These are phyloP conservation scores for Candida glucosophila DNA, from an alignment of 1,139 yeast genomes.

Conservation along the genomic window DNA sequence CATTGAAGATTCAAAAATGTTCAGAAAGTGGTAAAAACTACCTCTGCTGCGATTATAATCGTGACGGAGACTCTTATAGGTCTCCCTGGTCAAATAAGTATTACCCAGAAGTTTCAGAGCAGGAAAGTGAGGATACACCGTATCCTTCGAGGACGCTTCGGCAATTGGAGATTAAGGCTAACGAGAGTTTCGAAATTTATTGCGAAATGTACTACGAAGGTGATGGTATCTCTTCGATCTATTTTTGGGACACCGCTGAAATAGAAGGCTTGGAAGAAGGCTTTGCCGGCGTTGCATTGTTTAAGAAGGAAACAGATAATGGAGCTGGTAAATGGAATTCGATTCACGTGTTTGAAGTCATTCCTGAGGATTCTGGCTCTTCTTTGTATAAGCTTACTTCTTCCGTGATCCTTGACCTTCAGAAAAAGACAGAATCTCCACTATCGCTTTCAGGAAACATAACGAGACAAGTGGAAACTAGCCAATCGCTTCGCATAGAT, in stretches of 20 bases:
- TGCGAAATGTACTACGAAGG: constrained; percentile 94
- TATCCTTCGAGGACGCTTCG: constrained; percentile 64
- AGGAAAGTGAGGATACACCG: constrained; percentile 45
- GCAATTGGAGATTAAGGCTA: constrained; percentile 70
- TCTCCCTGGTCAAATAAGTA: constrained; percentile 89
- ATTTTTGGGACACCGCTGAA: constrained; percentile 76
- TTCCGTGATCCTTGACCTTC: constrained; percentile 74
- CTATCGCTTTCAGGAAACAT: constrained; percentile 72
- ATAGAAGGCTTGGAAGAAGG: constrained; percentile 34
- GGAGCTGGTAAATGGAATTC: constrained; percentile 76
- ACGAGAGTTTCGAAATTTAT: constrained; percentile 87
- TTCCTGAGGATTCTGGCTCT: constrained; percentile 31
- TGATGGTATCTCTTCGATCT: constrained; percentile 77
- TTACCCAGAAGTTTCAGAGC: constrained; percentile 45
- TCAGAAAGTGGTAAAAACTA: constrained; percentile 53
- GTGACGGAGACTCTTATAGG: constrained; percentile 89
- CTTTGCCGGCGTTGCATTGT: constrained; percentile 86
- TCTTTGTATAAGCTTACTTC: constrained; percentile 75
- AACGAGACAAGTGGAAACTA: constrained; percentile 68
- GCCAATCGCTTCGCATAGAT: constrained; percentile 29
- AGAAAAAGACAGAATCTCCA: constrained; percentile 15
- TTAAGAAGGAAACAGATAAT: constrained; percentile 60
- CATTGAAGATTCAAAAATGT: constrained; percentile 57
- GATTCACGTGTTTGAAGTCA: constrained; percentile 84
- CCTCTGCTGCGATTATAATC: constrained; percentile 86